phyloP scores from a whole-genome alignment of 352 stramenopile species.

The Globisporangium splendens region DNA sequence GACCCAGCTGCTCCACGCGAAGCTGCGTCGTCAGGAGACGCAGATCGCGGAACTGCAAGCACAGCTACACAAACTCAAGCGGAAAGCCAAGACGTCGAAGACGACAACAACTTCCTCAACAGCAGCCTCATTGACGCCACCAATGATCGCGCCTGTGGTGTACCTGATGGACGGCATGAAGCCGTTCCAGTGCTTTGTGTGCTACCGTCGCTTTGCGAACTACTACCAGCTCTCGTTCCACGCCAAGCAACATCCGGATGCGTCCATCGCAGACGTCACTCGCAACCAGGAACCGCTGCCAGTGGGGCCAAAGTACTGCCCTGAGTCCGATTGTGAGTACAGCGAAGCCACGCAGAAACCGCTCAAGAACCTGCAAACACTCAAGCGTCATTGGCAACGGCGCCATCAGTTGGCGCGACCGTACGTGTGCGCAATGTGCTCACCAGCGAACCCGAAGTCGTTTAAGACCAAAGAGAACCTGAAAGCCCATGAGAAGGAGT shows the following conservation, averaged over 20 bases:
- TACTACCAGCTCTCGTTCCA: conserved; percentile 76
- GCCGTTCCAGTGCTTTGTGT: conserved; percentile 61
- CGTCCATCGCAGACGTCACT: conserved; percentile 26
- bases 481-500: conserved; percentile 67
- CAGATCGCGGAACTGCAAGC: conserved; percentile 41
- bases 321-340: conserved; percentile 53
- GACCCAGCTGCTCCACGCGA: conserved; percentile 23
- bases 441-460: conserved; percentile 34
- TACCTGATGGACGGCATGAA: conserved; percentile 61
- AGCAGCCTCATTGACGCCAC: not conserved
- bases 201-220: conserved; percentile 51
- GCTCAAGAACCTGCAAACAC: conserved; percentile 61
- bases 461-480: conserved; percentile 76
- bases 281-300: conserved; percentile 38
- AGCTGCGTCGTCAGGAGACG: conserved; percentile 37
- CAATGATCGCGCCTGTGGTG: conserved; percentile 42
- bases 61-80: conserved; percentile 28
- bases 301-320: conserved; percentile 60
- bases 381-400: conserved; percentile 74
- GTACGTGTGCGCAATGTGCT: conserved; percentile 46
- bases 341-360: conserved; percentile 34
- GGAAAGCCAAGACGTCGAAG: conserved; percentile 9
- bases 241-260: conserved; percentile 48
- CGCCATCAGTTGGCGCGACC: conserved; percentile 48
- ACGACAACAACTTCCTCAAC: not conserved